Evolutionary conservation across 2,329 filamentous ascomycete genomes (phyloP).

Genomic region (Exophiala calicioides): DNA sequence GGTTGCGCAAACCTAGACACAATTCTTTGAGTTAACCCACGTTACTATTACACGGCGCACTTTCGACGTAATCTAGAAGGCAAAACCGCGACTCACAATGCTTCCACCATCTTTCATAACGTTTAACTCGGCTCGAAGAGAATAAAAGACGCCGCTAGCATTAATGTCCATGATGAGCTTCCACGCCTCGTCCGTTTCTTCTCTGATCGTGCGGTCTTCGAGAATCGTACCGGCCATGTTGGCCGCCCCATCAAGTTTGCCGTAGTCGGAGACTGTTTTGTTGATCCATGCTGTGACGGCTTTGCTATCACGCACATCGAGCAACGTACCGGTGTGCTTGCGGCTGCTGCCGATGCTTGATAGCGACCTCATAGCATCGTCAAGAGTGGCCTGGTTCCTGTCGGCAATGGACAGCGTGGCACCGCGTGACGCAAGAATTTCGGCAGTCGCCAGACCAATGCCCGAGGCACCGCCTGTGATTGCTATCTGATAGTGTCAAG

Average conservation of each 20-base stretch:
- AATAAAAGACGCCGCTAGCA: constrained; percentile 52
- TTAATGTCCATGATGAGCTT: constrained; percentile 48
- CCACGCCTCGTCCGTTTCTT: constrained; percentile 45
- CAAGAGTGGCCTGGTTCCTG: constrained; percentile 42
- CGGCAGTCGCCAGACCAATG: constrained; percentile 53
- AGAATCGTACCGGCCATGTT: constrained; percentile 23
- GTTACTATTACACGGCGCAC: no score
- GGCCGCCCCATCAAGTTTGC: constrained; percentile 14
- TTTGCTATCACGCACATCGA: constrained; percentile 12
- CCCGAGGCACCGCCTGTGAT: constrained; percentile 42
- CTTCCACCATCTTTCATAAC: constrained; percentile 36
- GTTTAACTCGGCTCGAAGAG: constrained; percentile 51
- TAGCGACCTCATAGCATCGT: constrained; percentile 8
- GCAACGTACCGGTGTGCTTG: neutral
- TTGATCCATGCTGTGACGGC: constrained; percentile 15
- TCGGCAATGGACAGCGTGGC: constrained; percentile 53
- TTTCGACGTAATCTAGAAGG: no score
- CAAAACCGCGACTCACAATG: constrained; percentile 11
- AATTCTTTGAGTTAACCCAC: neutral
- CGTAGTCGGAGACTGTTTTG: constrained; percentile 4
- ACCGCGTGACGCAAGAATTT: constrained; percentile 47
- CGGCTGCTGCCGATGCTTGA: constrained; percentile 16
- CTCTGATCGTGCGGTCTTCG: constrained; percentile 30
- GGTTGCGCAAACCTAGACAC: constrained; percentile 3
- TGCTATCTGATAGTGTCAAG: constrained; percentile 37